These are phyloP conservation scores for Vararia minispora DNA, from an alignment of 768 basidiomycete genomes.

Conservation along the genomic window DNA sequence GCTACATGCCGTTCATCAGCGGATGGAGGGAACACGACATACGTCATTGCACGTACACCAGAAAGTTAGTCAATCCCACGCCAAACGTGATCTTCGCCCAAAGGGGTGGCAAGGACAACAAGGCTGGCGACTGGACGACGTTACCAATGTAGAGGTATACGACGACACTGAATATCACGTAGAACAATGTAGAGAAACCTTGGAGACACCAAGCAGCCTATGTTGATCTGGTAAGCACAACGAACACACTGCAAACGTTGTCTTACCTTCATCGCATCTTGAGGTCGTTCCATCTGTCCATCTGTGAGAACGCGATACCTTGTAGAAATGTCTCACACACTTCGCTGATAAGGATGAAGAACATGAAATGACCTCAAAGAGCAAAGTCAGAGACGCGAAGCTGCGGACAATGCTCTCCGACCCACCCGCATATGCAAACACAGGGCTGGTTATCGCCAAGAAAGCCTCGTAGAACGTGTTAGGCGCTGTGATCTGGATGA, in stretches of 20 bases:
- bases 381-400: background rate
- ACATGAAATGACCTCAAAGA: constrained; percentile 40
- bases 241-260: background rate
- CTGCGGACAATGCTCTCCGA: background rate
- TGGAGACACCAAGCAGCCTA: constrained; percentile 46
- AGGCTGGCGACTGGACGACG: constrained; percentile 33
- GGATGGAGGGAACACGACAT: background rate
- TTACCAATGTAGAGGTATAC: constrained; percentile 38
- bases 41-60: constrained; percentile 26
- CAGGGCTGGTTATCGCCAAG: constrained; percentile 41
- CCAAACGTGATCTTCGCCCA: constrained; percentile 42
- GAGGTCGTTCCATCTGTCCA: constrained; percentile 38
- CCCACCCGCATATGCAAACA: constrained; percentile 40
- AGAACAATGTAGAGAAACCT: constrained; percentile 40
- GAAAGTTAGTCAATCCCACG: constrained; percentile 38
- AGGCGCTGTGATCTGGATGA: constrained; percentile 25
- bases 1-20: constrained; percentile 15
- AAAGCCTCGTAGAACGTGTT: constrained; percentile 38
- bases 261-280: constrained; percentile 44
- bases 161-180: constrained; percentile 28
- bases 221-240: too few species aligned
- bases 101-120: constrained; percentile 33
- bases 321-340: constrained; percentile 7
- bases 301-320: constrained; percentile 52
- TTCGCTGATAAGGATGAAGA: constrained; percentile 17